Conservation (phyloP, 805 yeast species). For the Maudiozyma saulgeensis region DNA sequence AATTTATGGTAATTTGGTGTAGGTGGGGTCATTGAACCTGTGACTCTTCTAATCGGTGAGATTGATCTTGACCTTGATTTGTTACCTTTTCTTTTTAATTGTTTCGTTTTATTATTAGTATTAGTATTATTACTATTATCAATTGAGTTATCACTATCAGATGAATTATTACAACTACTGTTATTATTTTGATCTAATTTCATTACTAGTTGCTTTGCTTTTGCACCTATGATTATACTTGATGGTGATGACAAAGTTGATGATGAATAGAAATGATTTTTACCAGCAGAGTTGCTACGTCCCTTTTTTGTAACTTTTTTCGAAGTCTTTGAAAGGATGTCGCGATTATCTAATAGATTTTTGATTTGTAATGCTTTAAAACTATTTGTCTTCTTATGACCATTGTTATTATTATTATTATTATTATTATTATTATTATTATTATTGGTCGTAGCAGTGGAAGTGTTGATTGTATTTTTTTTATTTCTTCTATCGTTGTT, state of each 20-base stretch:
- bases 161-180: not conserved
- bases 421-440: not conserved
- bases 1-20: slow-evolving; percentile 16
- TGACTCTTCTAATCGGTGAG: slow-evolving; percentile 4
- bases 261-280: slow-evolving; percentile 1
- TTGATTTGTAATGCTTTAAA: slow-evolving; percentile 30
- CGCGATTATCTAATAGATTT: slow-evolving; percentile 24
- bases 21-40: slow-evolving; percentile 6
- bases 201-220: slow-evolving; percentile 10
- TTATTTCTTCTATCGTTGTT: not conserved
- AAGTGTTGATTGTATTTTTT: not conserved
- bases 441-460: too few relatives aligned
- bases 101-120: not conserved
- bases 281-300: not conserved
- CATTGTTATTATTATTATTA: not conserved
- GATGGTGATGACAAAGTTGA: slow-evolving; percentile 11
- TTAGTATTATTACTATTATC: not conserved
- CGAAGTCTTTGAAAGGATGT: slow-evolving; percentile 21
- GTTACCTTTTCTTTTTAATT: not conserved
- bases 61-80: slow-evolving; percentile 2
- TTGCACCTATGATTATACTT: not conserved
- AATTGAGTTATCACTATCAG: not conserved
- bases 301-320: slow-evolving; percentile 4
- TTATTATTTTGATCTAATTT: slow-evolving; percentile 8
- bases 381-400: slow-evolving; percentile 29